phyloP scores from a whole-genome alignment of 768 basidiomycete genomes.

The Rubroboletus satanas region DNA sequence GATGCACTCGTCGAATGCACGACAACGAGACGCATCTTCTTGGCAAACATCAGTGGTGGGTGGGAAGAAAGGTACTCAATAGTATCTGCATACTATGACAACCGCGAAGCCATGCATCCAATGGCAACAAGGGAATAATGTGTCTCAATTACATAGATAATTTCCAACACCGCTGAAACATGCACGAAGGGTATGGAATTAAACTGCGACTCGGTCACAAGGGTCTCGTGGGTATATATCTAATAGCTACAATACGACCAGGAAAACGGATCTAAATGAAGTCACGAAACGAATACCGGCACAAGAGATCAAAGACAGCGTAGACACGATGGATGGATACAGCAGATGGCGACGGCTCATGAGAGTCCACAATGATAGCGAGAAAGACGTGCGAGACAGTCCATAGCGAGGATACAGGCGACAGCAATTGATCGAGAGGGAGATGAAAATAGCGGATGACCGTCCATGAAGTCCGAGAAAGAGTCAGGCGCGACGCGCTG shows the following conservation, averaged over 20 bases:
- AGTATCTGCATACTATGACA: no score
- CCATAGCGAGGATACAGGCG: constrained; percentile 13
- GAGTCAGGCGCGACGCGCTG: not conserved
- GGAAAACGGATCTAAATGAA: not conserved
- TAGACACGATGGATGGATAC: constrained; percentile 14
- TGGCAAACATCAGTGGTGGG: no score
- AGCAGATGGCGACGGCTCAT: constrained; percentile 1
- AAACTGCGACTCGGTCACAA: not conserved
- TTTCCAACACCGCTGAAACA: not conserved
- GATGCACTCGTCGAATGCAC: no score
- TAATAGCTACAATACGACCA: constrained; percentile 7
- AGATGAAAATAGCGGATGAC: constrained; percentile 3
- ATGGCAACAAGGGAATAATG: no score
- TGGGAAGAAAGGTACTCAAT: no score
- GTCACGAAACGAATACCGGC: not conserved
- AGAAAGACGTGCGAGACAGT: constrained; percentile 3
- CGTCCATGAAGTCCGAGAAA: constrained; percentile 15
- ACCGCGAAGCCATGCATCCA: no score
- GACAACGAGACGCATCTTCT: no score
- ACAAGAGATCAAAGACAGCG: not conserved
- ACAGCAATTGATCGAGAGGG: not conserved
- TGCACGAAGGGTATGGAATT: not conserved
- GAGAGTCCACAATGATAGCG: constrained; percentile 8
- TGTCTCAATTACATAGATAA: no score
- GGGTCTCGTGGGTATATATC: not conserved